A percentile compares a stretch with the other conserved stretches of the same genome.
These are phyloP conservation scores for Golubevia pallescens DNA, from an alignment of 1,284 basidiomycete species.

Conservation along the genomic window DNA sequence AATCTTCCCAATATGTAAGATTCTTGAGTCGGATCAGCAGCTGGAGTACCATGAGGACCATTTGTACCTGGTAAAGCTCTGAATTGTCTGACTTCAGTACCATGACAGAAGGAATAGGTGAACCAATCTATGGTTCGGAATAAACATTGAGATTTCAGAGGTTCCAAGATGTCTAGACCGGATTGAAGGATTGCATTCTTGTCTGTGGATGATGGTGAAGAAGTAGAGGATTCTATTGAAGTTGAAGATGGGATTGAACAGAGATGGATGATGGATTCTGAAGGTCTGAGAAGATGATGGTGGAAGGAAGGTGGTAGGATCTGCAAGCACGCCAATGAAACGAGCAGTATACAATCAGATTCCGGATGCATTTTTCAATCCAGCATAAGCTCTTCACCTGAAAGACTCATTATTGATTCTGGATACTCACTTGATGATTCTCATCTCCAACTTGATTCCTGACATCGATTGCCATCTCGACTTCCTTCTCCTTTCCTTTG, in stretches of 20 bases:
- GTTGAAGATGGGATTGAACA: conserved; percentile 31
- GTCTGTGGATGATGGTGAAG: conserved; percentile 8
- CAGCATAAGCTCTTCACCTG: background rate
- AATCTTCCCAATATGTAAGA: conserved; percentile 18
- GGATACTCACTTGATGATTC: background rate
- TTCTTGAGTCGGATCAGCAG: conserved; percentile 11
- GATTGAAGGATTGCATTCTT: conserved; percentile 15
- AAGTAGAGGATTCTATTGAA: background rate
- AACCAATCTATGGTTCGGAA: conserved; percentile 53
- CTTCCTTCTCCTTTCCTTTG: no score
- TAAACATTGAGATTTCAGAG: conserved; percentile 38
- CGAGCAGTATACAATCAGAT: conserved; percentile 11
- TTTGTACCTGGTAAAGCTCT: conserved; percentile 16
- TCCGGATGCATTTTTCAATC: background rate
- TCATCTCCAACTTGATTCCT: background rate
- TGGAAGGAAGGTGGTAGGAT: background rate
- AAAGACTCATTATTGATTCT: background rate
- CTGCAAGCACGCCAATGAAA: background rate
- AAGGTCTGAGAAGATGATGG: conserved; percentile 20
- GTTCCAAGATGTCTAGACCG: conserved; percentile 31
- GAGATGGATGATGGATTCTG: conserved; percentile 19
- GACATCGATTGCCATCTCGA: background rate
- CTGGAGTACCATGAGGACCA: conserved; percentile 2
- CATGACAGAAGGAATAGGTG: conserved; percentile 53
- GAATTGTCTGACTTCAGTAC: conserved; percentile 40